Conservation (phyloP, 1,284 basidiomycete genomes). For the Peniophora sp. region DNA sequence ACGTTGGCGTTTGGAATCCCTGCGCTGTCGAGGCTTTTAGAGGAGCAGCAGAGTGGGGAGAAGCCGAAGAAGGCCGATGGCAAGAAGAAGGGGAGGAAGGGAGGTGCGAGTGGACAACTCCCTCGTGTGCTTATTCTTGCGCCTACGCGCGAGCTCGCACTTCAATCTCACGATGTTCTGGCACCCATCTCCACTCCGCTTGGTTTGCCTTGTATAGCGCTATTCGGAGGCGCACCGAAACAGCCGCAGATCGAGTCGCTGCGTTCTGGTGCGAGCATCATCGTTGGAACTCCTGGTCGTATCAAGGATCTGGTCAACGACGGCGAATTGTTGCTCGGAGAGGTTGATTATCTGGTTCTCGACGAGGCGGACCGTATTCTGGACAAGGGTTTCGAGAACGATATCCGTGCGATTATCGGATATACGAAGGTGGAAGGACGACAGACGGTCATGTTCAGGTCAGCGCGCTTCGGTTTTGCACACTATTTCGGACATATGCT, state of each 20-base stretch:
- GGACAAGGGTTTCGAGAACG: constrained; percentile 98
- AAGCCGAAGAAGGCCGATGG: constrained; percentile 24
- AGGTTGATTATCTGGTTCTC: constrained; percentile 87
- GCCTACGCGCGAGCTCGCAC: constrained; percentile 90
- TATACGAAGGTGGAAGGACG: constrained; percentile 61
- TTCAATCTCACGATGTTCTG: constrained; percentile 90
- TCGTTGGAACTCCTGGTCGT: constrained; percentile 93
- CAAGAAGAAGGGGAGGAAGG: constrained; percentile 23
- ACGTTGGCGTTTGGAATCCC: constrained; percentile 96
- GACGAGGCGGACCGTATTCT: constrained; percentile 99
- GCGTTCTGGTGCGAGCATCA: constrained; percentile 57
- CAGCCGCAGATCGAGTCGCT: constrained; percentile 68
- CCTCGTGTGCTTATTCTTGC: constrained; percentile 77
- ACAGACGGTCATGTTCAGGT: constrained; percentile 91
- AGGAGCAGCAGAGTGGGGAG: constrained; percentile 17
- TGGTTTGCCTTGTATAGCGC: constrained; percentile 74
- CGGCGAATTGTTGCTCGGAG: constrained; percentile 75
- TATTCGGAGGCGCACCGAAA: constrained; percentile 92
- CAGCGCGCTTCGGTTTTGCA: background rate
- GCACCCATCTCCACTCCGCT: constrained; percentile 71
- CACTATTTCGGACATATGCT: constrained; percentile 3
- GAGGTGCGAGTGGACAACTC: constrained; percentile 10
- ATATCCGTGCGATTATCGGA: constrained; percentile 89
- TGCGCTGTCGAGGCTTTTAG: constrained; percentile 65
- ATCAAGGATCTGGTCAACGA: constrained; percentile 87